Evolutionary conservation across 306 rosid species (phyloP), one percentile per base, ranked within the genome.

Genomic region (Acacia crassicarpa): DNA sequence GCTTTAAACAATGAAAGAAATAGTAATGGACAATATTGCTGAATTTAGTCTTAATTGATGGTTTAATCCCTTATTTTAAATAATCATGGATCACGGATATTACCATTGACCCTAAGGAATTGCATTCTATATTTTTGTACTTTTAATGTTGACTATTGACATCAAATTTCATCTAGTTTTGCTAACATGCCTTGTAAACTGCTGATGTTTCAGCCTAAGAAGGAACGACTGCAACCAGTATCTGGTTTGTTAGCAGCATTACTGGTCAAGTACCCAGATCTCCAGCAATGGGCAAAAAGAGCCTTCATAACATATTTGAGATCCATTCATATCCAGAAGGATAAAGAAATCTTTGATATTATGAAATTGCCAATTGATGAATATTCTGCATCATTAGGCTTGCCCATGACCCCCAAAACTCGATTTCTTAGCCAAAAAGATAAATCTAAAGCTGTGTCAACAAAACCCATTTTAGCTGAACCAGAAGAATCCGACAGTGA

Each of bases 291-390:
- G 33, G 99, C 99, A 68, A 90, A 91, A 85, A 93, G 92, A 83
- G 98, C 98, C 5, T 87, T 95, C 65, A 46, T 87, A 67, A 95
- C 94, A 27, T 95, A 93, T 79, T 72, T 95, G 81, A 88, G 87
- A 84, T 95, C 99, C 78, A 83, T 93, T 78, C 83, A 88, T 45
- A 79, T 89, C 35, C 97, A 91, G 75, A 92, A 91, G 89, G 96
- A 95, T 79, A 95, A 81, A 84, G 99, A 95, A 81, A 87, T 95
- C 46, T 95, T 93, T 82, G 98, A 95, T 85, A 89, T 89, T 78
- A 84, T 46, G 80, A 92, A 93, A 80, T 88, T 95, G 68, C 92
- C 94, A 8, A 78, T 95, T 76, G 93, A 93, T 32, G 85, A 89
- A 33, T 93, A 84, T 88, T 86, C 98, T 32, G 96, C 94, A 45